A percentile compares a stretch with the other conserved stretches of the same genome.
Evolutionary conservation across 495 filamentous ascomycete species (phyloP).

Genomic region (Cenococcum geophilum): DNA sequence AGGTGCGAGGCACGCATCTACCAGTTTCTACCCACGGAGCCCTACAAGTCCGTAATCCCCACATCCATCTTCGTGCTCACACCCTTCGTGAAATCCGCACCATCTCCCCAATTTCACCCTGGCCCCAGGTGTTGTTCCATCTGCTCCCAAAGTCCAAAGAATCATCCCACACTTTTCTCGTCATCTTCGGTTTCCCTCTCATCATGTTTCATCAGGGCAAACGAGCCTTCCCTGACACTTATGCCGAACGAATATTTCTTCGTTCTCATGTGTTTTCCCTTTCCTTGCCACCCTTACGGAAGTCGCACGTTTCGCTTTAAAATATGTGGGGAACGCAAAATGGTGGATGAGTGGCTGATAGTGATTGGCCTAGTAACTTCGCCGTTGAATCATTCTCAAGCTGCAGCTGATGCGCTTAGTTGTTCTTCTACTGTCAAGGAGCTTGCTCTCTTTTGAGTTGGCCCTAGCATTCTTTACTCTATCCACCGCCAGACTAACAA

Average conservation of each 20-base stretch:
- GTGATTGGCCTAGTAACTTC: slow-evolving; percentile 9
- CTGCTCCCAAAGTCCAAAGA: no score
- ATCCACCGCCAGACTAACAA: neutral
- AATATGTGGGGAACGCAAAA: slow-evolving; percentile 11
- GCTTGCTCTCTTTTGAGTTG: neutral
- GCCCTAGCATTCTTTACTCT: neutral
- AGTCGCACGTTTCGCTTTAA: slow-evolving; percentile 15
- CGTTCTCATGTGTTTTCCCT: neutral
- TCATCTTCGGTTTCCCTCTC: no score
- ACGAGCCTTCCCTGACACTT: neutral
- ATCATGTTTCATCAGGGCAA: neutral
- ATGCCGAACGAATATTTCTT: neutral
- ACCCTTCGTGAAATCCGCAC: no score
- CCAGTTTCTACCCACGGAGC: no score
- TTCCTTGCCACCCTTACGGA: slow-evolving; percentile 11
- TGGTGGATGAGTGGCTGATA: slow-evolving; percentile 15
- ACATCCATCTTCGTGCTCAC: no score
- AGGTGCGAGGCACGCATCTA: no score
- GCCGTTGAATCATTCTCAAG: neutral
- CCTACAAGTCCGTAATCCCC: no score
- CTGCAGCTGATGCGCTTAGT: neutral
- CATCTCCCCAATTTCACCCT: no score
- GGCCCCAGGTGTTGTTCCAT: no score
- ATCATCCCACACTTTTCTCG: no score
- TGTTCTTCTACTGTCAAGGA: slow-evolving; percentile 6